phyloP scores from a whole-genome alignment of 768 basidiomycete species.

The Coprinellus micaceus region DNA sequence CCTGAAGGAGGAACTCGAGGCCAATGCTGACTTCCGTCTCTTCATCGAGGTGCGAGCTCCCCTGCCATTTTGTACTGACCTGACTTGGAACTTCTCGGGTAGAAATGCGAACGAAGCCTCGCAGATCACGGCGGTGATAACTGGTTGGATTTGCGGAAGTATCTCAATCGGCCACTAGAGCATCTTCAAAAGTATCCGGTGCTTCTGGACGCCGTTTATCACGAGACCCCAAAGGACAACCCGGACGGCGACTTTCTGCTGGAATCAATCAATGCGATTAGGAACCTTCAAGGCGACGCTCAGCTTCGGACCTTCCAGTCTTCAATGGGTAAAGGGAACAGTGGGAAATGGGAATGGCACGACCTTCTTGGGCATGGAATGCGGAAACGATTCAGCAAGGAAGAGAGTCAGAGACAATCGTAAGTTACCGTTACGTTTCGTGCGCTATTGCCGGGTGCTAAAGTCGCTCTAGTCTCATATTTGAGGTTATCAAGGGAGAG shows the following conservation, averaged over 20 bases:
- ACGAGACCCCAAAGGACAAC: slow-evolving; percentile 77
- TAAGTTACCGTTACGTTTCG: too few relatives aligned
- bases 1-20: slow-evolving; percentile 81
- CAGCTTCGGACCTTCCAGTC: slow-evolving; percentile 88
- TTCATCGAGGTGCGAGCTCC: slow-evolving; percentile 73
- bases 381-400: slow-evolving; percentile 28
- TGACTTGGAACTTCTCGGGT: not conserved
- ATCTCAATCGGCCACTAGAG: slow-evolving; percentile 74
- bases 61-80: not conserved
- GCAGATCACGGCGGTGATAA: slow-evolving; percentile 32
- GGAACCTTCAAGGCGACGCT: slow-evolving; percentile 73
- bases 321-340: slow-evolving; percentile 78
- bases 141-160: slow-evolving; percentile 68
- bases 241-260: slow-evolving; percentile 77
- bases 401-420: slow-evolving; percentile 58
- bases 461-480: slow-evolving; percentile 89
- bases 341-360: slow-evolving; percentile 87
- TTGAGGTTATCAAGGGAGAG: slow-evolving; percentile 93
- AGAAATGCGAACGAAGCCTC: slow-evolving; percentile 42
- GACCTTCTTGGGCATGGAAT: slow-evolving; percentile 74
- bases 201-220: slow-evolving; percentile 78
- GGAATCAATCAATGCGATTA: slow-evolving; percentile 81
- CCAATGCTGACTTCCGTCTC: slow-evolving; percentile 75
- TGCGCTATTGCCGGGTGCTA: too few relatives aligned
- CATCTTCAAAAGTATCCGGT: slow-evolving; percentile 84